Conservation (phyloP, 768 basidiomycete species). For the Neoboletus subvelutipes region DNA sequence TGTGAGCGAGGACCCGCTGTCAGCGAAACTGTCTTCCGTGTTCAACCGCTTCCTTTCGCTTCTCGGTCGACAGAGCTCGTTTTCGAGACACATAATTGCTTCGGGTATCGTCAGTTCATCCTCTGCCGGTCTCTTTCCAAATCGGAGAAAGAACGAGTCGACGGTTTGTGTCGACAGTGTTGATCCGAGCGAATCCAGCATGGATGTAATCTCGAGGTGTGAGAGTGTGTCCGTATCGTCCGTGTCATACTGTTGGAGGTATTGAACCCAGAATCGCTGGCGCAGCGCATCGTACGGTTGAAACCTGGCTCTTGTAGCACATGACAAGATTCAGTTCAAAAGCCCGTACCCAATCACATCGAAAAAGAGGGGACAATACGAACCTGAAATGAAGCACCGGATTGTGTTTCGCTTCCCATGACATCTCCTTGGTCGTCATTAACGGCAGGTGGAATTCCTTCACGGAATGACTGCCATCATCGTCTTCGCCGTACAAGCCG, state of each 20-base stretch:
- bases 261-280: slow-evolving; percentile 88
- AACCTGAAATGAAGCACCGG: slow-evolving; percentile 71
- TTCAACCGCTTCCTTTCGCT: slow-evolving; percentile 69
- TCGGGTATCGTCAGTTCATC: slow-evolving; percentile 81
- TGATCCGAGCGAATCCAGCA: slow-evolving; percentile 96
- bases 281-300: slow-evolving; percentile 92
- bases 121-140: slow-evolving; percentile 56
- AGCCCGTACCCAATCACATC: not conserved
- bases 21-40: slow-evolving; percentile 42
- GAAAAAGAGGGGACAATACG: slow-evolving; percentile 2
- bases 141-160: slow-evolving; percentile 75
- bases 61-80: slow-evolving; percentile 70
- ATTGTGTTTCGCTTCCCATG: slow-evolving; percentile 72
- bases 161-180: slow-evolving; percentile 81
- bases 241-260: slow-evolving; percentile 85
- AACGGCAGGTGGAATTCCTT: slow-evolving; percentile 69
- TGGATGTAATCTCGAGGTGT: slow-evolving; percentile 84
- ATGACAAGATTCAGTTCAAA: slow-evolving; percentile 6
- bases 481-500: slow-evolving; percentile 43
- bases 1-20: slow-evolving; percentile 53
- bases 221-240: slow-evolving; percentile 78
- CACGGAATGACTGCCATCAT: slow-evolving; percentile 50
- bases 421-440: slow-evolving; percentile 54
- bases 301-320: slow-evolving; percentile 72
- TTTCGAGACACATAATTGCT: slow-evolving; percentile 81